Percentiles rank a stretch among this genome's conserved stretches.
Evolutionary conservation across 768 basidiomycete genomes (phyloP).

Genomic region (Naganishia antarctica): DNA sequence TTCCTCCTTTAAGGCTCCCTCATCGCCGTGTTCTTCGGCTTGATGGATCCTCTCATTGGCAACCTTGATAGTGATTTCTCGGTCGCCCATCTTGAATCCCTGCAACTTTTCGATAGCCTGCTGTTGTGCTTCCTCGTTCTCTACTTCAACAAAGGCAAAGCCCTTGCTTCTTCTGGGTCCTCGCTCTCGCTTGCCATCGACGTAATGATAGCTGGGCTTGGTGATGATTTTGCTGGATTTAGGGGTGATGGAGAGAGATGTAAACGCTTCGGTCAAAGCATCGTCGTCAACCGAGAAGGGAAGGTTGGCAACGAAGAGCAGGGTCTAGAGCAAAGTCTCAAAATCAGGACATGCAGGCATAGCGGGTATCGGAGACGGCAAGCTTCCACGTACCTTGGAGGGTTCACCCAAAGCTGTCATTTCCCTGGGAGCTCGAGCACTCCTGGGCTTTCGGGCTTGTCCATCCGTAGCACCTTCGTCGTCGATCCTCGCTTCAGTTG

Average conservation of each 20-base stretch:
- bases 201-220: constrained; percentile 35
- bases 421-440: constrained; percentile 31
- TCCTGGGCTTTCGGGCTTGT: constrained; percentile 27
- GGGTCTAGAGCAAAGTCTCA: constrained; percentile 33
- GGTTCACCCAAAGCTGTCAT: constrained; percentile 38
- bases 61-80: constrained; percentile 86
- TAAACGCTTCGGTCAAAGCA: constrained; percentile 73
- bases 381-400: constrained; percentile 35
- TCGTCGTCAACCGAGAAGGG: constrained; percentile 88
- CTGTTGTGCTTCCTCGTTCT: constrained; percentile 77
- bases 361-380: not conserved
- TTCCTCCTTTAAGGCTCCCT: constrained; percentile 13
- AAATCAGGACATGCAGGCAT: not conserved
- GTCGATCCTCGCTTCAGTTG: constrained; percentile 41
- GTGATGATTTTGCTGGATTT: constrained; percentile 83
- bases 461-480: constrained; percentile 27
- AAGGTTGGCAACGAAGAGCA: constrained; percentile 96
- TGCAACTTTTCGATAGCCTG: constrained; percentile 82
- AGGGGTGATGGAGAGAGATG: constrained; percentile 74
- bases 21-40: constrained; percentile 7
- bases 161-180: constrained; percentile 70
- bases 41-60: constrained; percentile 65
- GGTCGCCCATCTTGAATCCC: constrained; percentile 80
- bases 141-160: constrained; percentile 96
- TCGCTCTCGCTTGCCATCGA: constrained; percentile 21